Conservation (phyloP, 78 protist species). For the Neovahlkampfia damariscottae region DNA sequence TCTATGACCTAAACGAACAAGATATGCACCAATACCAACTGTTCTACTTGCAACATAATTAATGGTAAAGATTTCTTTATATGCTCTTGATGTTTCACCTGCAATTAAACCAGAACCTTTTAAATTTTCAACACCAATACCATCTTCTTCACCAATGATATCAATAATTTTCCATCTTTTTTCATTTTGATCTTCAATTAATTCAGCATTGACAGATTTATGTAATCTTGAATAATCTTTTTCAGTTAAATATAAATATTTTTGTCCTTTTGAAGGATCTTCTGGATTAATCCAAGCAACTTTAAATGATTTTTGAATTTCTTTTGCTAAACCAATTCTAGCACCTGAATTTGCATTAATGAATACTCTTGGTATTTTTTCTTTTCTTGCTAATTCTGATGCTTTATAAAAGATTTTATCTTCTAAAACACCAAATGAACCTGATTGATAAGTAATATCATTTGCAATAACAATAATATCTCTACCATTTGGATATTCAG, state of each 20-base stretch:
- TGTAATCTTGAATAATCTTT: slow-evolving; percentile 41
- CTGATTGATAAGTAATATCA: slow-evolving; percentile 85
- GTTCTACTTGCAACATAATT: slow-evolving; percentile 80
- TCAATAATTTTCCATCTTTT: slow-evolving; percentile 32
- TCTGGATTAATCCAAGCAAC: slow-evolving; percentile 56
- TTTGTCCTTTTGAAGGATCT: slow-evolving; percentile 47
- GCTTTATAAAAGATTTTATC: slow-evolving; percentile 51
- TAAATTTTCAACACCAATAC: slow-evolving; percentile 94
- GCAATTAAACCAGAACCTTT: slow-evolving; percentile 91
- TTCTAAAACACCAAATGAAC: slow-evolving; percentile 78
- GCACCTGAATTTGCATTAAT: slow-evolving; percentile 91
- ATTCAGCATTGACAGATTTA: slow-evolving; percentile 16
- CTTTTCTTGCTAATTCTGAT: slow-evolving; percentile 66
- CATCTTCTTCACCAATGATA: slow-evolving; percentile 69
- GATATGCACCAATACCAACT: slow-evolving; percentile 97
- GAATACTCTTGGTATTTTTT: slow-evolving; percentile 81
- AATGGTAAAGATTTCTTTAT: slow-evolving; percentile 81
- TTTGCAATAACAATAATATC: slow-evolving; percentile 77
- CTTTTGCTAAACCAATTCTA: slow-evolving; percentile 88
- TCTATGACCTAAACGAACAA: slow-evolving; percentile 88
- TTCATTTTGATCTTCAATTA: background rate
- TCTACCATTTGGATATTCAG: slow-evolving; percentile 68
- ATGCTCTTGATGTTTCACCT: slow-evolving; percentile 88
- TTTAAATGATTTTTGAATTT: slow-evolving; percentile 53
- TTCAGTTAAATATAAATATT: slow-evolving; percentile 71